A percentile compares a stretch with the other conserved stretches of the same genome.
Evolutionary conservation across 495 filamentous ascomycete species (phyloP).

Genomic region (Platismatia glauca): DNA sequence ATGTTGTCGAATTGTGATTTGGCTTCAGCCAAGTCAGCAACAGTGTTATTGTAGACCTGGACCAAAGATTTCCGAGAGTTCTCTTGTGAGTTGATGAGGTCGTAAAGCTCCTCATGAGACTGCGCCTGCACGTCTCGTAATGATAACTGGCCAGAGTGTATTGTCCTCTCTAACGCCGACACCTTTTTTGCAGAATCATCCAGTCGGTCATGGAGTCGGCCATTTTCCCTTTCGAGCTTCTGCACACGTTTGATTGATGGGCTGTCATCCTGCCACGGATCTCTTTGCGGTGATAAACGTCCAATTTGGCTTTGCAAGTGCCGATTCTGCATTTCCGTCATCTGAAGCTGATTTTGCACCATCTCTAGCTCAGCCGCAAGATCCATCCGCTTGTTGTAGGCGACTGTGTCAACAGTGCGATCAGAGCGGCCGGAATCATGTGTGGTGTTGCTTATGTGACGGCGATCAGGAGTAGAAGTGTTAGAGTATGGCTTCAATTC

Average conservation of each 20-base stretch:
- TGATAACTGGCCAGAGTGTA: slow-evolving; percentile 81
- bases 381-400: slow-evolving; percentile 85
- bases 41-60: slow-evolving; percentile 73
- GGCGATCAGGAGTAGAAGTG: slow-evolving; percentile 64
- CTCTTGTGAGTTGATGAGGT: slow-evolving; percentile 89
- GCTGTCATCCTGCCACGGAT: slow-evolving; percentile 68
- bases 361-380: slow-evolving; percentile 84
- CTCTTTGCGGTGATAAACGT: slow-evolving; percentile 47
- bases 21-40: slow-evolving; percentile 74
- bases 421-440: slow-evolving; percentile 84
- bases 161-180: slow-evolving; percentile 76
- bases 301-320: slow-evolving; percentile 87
- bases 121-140: slow-evolving; percentile 87
- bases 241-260: slow-evolving; percentile 75
- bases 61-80: slow-evolving; percentile 74
- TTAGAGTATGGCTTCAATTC: slow-evolving; percentile 66
- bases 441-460: slow-evolving; percentile 53
- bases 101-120: slow-evolving; percentile 90
- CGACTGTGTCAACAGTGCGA: slow-evolving; percentile 77
- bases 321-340: slow-evolving; percentile 92
- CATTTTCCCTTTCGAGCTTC: slow-evolving; percentile 89
- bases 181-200: slow-evolving; percentile 94
- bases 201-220: slow-evolving; percentile 83
- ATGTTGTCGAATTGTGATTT: slow-evolving; percentile 80
- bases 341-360: slow-evolving; percentile 88